A percentile compares a stretch with the other conserved stretches of the same genome.
Conservation (phyloP, 164 flowering plant genomes). For the Stephania japonica region DNA sequence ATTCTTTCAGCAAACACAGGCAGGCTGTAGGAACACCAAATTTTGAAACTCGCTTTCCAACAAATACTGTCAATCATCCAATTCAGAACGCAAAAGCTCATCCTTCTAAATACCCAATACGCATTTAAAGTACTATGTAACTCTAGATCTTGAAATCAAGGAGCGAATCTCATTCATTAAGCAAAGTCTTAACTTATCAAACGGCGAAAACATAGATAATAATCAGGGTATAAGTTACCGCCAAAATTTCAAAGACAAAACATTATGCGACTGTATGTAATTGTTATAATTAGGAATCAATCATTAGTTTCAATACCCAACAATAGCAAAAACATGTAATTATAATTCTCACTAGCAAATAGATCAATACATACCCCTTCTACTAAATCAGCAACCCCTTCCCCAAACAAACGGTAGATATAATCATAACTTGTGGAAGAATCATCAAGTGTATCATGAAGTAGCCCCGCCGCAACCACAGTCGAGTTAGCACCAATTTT, state of each 20-base stretch:
- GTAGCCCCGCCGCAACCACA: slow-evolving; percentile 90
- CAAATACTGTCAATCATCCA: no score
- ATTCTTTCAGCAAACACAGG: neutral
- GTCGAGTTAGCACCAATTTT: slow-evolving; percentile 76
- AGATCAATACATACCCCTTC: slow-evolving; percentile 62
- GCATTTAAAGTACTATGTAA: no score
- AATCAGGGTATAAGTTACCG: neutral
- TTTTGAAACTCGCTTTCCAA: neutral
- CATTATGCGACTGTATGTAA: no score
- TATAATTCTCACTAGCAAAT: neutral
- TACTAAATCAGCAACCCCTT: slow-evolving; percentile 87
- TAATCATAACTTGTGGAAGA: slow-evolving; percentile 56
- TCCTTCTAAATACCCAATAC: no score
- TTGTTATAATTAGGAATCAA: no score
- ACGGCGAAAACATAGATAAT: no score
- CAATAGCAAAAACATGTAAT: neutral
- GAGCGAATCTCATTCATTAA: no score
- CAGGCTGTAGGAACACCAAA: neutral
- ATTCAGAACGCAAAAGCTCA: no score
- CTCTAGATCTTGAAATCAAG: no score
- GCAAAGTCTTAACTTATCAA: no score
- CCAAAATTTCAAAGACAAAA: neutral
- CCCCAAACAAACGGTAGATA: slow-evolving; percentile 55
- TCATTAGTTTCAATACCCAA: no score
- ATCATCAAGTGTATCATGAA: slow-evolving; percentile 93